These are phyloP conservation scores for Vitis labrusca DNA, from an alignment of 164 flowering plant genomes.

Conservation along the genomic window DNA sequence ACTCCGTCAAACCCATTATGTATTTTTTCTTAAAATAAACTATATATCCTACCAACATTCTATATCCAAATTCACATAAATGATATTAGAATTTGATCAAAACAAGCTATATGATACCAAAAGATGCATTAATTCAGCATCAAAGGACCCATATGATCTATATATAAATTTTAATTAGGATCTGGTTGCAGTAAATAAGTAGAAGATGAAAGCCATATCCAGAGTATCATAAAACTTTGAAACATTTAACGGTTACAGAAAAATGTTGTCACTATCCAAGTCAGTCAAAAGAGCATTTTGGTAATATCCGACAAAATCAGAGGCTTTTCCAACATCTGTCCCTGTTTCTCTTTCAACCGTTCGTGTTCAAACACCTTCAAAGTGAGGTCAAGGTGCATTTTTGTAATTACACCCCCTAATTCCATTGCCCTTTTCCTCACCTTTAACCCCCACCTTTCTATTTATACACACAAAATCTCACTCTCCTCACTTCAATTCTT, in stretches of 20 bases:
- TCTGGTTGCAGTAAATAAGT: constrained; percentile 8
- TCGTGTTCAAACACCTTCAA: constrained; percentile 32
- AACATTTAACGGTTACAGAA: constrained; percentile 35
- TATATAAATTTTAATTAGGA: background rate
- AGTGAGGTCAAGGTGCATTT: constrained; percentile 35
- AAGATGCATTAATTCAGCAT: no score
- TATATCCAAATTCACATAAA: no score
- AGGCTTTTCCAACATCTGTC: constrained; percentile 51
- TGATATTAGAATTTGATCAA: background rate
- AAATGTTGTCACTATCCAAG: constrained; percentile 27
- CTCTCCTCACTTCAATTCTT: constrained; percentile 8
- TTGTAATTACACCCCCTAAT: constrained; percentile 29
- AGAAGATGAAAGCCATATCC: constrained; percentile 8
- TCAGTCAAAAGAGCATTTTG: constrained; percentile 45
- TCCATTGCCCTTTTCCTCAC: constrained; percentile 6
- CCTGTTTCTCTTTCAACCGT: constrained; percentile 41
- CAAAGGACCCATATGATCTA: no score
- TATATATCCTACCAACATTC: no score
- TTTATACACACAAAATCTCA: constrained; percentile 21
- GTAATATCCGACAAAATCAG: constrained; percentile 54
- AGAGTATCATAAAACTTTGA: constrained; percentile 1
- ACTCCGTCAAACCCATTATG: no score
- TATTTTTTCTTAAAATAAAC: no score
- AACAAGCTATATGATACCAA: background rate
- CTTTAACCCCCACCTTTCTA: constrained; percentile 22